These are phyloP conservation scores for Schwanniomyces polymorphus DNA, from an alignment of 805 yeast genomes.

Conservation along the genomic window DNA sequence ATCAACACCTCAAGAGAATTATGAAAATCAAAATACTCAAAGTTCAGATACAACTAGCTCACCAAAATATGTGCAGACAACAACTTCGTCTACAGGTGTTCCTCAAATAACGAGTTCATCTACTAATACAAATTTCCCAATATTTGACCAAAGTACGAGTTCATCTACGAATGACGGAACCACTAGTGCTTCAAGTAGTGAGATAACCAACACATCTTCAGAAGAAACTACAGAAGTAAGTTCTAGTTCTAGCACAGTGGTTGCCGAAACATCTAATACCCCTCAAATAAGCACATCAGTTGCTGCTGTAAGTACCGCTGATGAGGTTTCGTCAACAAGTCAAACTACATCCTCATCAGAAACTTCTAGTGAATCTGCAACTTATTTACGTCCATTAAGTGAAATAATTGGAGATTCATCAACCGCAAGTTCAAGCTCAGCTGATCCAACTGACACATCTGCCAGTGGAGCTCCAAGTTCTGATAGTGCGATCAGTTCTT, in stretches of 20 bases:
- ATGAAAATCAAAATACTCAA: not conserved
- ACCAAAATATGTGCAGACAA: not conserved
- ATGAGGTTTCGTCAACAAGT: not conserved
- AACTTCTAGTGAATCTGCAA: too few species aligned
- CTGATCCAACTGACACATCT: not conserved
- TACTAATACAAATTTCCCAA: not conserved
- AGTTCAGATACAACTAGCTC: not conserved
- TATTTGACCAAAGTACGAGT: not conserved
- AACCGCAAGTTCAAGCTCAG: too few species aligned
- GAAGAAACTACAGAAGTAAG: not conserved
- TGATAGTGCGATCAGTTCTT: not conserved
- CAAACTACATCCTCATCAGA: not conserved
- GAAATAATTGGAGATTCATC: too few species aligned
- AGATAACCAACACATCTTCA: slow-evolving; percentile 2
- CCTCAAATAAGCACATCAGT: not conserved
- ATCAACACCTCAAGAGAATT: not conserved
- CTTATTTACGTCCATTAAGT: too few species aligned
- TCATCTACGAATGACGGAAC: slow-evolving; percentile 1
- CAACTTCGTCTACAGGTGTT: not conserved
- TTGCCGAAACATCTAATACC: not conserved
- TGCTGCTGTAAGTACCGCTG: not conserved
- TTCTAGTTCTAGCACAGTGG: not conserved
- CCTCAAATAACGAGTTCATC: not conserved
- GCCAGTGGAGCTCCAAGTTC: not conserved
- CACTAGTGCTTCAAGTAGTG: not conserved